Conservation (phyloP, 352 stramenopile genomes). For the Thalassiosira hispida region DNA sequence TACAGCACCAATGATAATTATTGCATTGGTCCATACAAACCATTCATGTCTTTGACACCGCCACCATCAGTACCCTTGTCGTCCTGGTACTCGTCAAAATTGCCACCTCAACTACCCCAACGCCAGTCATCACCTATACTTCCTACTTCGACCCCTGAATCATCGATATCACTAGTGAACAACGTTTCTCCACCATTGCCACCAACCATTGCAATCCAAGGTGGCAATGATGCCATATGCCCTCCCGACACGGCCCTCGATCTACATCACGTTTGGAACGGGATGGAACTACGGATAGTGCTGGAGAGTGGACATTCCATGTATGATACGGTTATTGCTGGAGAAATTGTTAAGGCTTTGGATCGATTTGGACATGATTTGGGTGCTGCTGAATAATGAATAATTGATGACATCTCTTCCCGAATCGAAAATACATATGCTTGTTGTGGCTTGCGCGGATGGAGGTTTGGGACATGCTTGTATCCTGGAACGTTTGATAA, state of each 20-base stretch:
- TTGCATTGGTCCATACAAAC: conserved; percentile 35
- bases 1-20: conserved; percentile 77
- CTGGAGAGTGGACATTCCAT: conserved; percentile 75
- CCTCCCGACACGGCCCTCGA: conserved; percentile 77
- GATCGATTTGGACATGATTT: conserved; percentile 64
- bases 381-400: too few species aligned
- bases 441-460: too few species aligned
- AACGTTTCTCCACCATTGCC: conserved; percentile 41
- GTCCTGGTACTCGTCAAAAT: conserved; percentile 42
- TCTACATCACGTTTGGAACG: conserved; percentile 56
- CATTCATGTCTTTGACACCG: conserved; percentile 57
- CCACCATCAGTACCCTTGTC: conserved; percentile 29
- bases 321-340: conserved; percentile 74
- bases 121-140: not conserved
- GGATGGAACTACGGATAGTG: conserved; percentile 73
- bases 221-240: conserved; percentile 76
- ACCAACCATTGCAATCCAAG: conserved; percentile 75
- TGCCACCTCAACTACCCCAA: conserved; percentile 23
- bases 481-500: too few species aligned
- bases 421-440: too few species aligned
- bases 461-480: too few species aligned
- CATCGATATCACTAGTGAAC: not conserved
- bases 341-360: conserved; percentile 76
- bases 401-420: too few species aligned
- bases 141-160: not conserved